Evolutionary conservation across 2,329 filamentous ascomycete species (phyloP), one percentile per base, ranked within the genome.

Genomic region (Claviceps pazoutovae): DNA sequence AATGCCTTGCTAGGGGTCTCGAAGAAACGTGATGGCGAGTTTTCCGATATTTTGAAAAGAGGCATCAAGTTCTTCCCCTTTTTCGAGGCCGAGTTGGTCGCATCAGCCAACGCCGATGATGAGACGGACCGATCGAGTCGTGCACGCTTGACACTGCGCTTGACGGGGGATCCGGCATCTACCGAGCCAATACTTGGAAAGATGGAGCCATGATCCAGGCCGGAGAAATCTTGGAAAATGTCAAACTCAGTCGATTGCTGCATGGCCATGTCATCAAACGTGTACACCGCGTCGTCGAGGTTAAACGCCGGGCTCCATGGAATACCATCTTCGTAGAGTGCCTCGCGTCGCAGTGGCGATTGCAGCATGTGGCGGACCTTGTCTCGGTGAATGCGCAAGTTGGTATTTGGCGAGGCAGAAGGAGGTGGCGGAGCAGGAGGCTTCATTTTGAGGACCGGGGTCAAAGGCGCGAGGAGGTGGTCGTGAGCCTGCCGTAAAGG

Each of bases 321-420:
- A 30, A 76, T 64, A 17, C 58, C 54, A 8, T 71, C 66, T 34
- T 80, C 76, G 16, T 74, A 70, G 38, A 64, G 56, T 17, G 57
- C 60, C 47, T 80, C 75, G 16, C 71, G 67, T 30, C 71, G 67
- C 49, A 80, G 72, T 4, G 88, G 88, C 5, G 88, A 93, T 52
- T 88, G 86, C 45, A 95, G 80, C 73, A 95, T 80, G 58, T 86
- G 75, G 58, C 80, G 80, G 50, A 97, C 88, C 57, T 82, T 84
- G 61, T 91, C 83, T 51, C 91, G 86, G 64, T 97, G 93, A 58
- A 93, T 82, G 53, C 84, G 83, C 19, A 97, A 76, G 62, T 95
- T 95, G 9, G 91, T 96, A 63, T 93, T 94, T 2, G 93, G 91
- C 14, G 91, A 97, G 17, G 88, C 84, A 0, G 91, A 95, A 51